Evolutionary conservation across 441 rosid species (phyloP), one percentile per base, ranked within the genome.

Genomic region (Eutrema salsugineum): DNA sequence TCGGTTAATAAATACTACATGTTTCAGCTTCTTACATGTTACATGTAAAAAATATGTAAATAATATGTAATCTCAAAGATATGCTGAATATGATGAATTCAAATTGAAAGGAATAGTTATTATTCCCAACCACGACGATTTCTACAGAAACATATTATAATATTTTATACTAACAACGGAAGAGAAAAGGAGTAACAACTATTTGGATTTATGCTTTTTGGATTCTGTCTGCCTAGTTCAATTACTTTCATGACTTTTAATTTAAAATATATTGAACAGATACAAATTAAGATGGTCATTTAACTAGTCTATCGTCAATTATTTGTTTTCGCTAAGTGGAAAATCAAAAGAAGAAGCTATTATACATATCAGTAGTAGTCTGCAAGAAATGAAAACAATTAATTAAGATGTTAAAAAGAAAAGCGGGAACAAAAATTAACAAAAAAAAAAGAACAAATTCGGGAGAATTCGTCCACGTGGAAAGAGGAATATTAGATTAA

Each of bases 401-500:
- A 60, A 42, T 15, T 20, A 40, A 59, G 16, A 10, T 44, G 75
- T 55, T 63, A 44, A 44, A 33, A 33, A 1, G 5, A 5, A 49
- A 10, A 47, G n/a, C n/a, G 43, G 22, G 9, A 11, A 9, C 16
- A 1, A 12, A 19, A 24, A 1, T 9, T n/a, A 70, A 39, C 33
- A 43, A 63, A 19, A 24, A 43, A 63, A 19, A 24, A 68, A 51
- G 38, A 72, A 47, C 44, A 28, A 39, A 63, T 71, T 33, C 54
- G 53, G 20, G 20, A 2, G 63, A 65, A 47, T 14, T 17, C 11
- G 12, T 39, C 73, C 42, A 74, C 73, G 73, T 75, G 73, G 73
- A 68, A 68, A 59, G 11, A 32, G 1, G 6, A 51, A 68, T 24
- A 24, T 68, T 80, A 82, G 68, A 88, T 83, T 62, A 88, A 81